These are phyloP conservation scores for Xanthoconium purpureum DNA, from an alignment of 768 basidiomycete genomes.

Conservation along the genomic window DNA sequence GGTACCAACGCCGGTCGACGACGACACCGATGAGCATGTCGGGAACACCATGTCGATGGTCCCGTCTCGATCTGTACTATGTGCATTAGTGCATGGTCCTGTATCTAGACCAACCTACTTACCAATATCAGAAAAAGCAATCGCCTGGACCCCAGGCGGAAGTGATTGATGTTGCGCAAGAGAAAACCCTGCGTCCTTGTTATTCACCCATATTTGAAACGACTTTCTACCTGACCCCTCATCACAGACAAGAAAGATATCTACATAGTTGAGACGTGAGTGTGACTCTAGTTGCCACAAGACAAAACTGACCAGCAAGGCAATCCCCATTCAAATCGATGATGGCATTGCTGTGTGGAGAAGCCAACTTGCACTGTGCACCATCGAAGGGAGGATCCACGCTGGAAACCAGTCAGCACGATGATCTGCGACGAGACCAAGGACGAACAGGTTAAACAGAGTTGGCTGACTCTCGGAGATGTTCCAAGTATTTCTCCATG, in stretches of 20 bases:
- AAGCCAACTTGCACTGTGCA: conserved; percentile 69
- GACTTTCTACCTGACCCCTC: conserved; percentile 54
- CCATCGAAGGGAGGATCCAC: conserved; percentile 58
- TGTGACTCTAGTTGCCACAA: not conserved
- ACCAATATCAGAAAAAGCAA: conserved; percentile 93
- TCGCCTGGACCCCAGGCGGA: conserved; percentile 71
- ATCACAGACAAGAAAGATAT: conserved; percentile 87
- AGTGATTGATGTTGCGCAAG: conserved; percentile 65
- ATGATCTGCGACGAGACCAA: not conserved
- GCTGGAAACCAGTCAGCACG: conserved; percentile 34
- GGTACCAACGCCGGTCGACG: conserved; percentile 64
- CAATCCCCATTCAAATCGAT: conserved; percentile 96
- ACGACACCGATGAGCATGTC: conserved; percentile 71
- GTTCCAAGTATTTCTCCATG: conserved; percentile 85
- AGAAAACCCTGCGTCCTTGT: conserved; percentile 70
- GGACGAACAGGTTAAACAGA: conserved; percentile 66
- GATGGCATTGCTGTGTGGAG: conserved; percentile 93
- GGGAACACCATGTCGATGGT: conserved; percentile 94
- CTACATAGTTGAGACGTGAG: conserved; percentile 36
- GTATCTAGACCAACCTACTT: conserved; percentile 11
- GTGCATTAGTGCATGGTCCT: conserved; percentile 6
- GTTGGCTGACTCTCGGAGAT: conserved; percentile 46
- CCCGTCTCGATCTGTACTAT: conserved; percentile 77
- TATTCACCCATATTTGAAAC: conserved; percentile 92
- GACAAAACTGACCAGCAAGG: conserved; percentile 60